These are phyloP conservation scores for Ophiostoma ips DNA, from an alignment of 2,329 filamentous ascomycete genomes.

Conservation along the genomic window DNA sequence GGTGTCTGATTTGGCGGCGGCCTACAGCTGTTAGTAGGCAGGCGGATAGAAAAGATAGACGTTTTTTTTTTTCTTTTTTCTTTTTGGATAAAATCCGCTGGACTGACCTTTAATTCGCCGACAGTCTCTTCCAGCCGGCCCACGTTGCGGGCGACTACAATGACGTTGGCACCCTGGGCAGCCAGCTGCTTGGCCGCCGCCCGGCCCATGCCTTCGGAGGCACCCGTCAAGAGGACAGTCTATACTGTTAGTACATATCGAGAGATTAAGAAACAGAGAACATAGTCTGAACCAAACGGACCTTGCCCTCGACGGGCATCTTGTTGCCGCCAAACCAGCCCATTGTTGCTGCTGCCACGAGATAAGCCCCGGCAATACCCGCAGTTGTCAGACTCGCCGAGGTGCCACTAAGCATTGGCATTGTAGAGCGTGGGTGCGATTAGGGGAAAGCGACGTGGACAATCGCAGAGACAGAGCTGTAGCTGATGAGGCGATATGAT, in stretches of 20 bases:
- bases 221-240: constrained; percentile 83
- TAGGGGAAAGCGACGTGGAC: too few relatives aligned
- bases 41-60: neutral
- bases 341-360: constrained; percentile 37
- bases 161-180: constrained; percentile 69
- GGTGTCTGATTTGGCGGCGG: constrained; percentile 48
- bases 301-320: constrained; percentile 75
- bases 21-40: constrained; percentile 25
- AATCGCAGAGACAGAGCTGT: neutral
- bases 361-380: constrained; percentile 18
- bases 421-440: neutral
- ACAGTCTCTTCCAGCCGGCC: constrained; percentile 61
- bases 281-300: constrained; percentile 26
- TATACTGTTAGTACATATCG: constrained; percentile 23
- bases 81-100: neutral
- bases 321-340: constrained; percentile 60
- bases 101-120: constrained; percentile 43
- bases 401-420: constrained; percentile 13
- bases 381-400: constrained; percentile 17
- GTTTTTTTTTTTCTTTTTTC: neutral
- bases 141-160: constrained; percentile 68
- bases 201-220: constrained; percentile 83
- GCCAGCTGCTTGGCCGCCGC: constrained; percentile 61
- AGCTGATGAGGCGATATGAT: neutral
- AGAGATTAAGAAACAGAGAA: neutral